Evolutionary conservation across 2,329 filamentous ascomycete genomes (phyloP).

Genomic region (Cytospora piceicola): DNA sequence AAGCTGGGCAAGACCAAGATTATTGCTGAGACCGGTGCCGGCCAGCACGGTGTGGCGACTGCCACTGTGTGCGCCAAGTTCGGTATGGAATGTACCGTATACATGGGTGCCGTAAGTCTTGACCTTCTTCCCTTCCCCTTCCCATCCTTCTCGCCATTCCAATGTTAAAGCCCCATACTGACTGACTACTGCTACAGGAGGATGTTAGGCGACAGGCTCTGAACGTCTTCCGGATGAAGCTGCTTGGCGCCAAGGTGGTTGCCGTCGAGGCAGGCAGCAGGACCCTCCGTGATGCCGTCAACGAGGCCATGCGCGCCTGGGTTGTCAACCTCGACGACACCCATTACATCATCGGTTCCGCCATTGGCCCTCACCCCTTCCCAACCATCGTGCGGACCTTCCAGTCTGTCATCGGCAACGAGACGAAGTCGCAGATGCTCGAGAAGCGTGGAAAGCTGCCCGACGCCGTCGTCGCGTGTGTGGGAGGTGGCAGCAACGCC

Average conservation of each 20-base stretch:
- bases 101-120: constrained; percentile 79
- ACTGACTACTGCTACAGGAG: constrained; percentile 56
- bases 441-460: constrained; percentile 85
- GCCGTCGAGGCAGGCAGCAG: constrained; percentile 89
- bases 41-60: constrained; percentile 96
- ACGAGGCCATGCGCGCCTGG: constrained; percentile 94
- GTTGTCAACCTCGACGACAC: constrained; percentile 90
- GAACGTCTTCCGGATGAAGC: constrained; percentile 98
- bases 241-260: constrained; percentile 90
- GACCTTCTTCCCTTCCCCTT: background rate
- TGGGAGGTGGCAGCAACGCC: constrained; percentile 93
- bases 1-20: constrained; percentile 93
- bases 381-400: constrained; percentile 97
- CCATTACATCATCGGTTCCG: constrained; percentile 97
- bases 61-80: constrained; percentile 98
- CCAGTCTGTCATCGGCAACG: constrained; percentile 93
- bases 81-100: constrained; percentile 96
- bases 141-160: background rate
- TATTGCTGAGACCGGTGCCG: constrained; percentile 96
- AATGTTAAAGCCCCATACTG: constrained; percentile 32
- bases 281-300: constrained; percentile 85
- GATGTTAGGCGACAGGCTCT: constrained; percentile 94
- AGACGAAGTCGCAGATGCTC: constrained; percentile 91
- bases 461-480: constrained; percentile 94
- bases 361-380: constrained; percentile 97